phyloP scores from a whole-genome alignment of 139 green algal genomes.

The Microglena sp. region DNA sequence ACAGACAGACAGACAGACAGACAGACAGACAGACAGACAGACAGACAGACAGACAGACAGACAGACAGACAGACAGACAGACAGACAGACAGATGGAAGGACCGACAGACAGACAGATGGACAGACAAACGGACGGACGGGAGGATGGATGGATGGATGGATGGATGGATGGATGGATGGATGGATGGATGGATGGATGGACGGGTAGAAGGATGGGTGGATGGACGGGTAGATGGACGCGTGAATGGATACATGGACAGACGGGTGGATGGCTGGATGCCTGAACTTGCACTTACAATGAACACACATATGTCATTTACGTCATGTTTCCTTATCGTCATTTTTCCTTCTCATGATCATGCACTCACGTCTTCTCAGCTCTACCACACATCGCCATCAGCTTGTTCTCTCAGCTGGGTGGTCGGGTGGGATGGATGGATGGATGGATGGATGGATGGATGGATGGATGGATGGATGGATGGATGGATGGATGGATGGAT shows the following conservation, averaged over 20 bases:
- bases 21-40: background rate
- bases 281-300: background rate
- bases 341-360: background rate
- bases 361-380: background rate
- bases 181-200: background rate
- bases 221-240: background rate
- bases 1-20: background rate
- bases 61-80: background rate
- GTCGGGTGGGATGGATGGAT: background rate
- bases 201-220: background rate
- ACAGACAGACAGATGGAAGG: background rate
- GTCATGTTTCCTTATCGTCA: background rate
- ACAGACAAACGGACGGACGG: background rate
- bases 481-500: background rate
- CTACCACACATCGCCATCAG: background rate
- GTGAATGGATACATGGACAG: background rate
- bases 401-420: background rate
- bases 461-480: background rate
- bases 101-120: background rate
- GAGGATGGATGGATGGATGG: background rate
- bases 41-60: background rate
- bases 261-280: background rate
- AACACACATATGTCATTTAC: background rate
- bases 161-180: background rate
- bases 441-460: background rate